These are phyloP conservation scores for Westerdykella aurantiaca DNA, from an alignment of 2,329 filamentous ascomycete genomes.

Conservation along the genomic window DNA sequence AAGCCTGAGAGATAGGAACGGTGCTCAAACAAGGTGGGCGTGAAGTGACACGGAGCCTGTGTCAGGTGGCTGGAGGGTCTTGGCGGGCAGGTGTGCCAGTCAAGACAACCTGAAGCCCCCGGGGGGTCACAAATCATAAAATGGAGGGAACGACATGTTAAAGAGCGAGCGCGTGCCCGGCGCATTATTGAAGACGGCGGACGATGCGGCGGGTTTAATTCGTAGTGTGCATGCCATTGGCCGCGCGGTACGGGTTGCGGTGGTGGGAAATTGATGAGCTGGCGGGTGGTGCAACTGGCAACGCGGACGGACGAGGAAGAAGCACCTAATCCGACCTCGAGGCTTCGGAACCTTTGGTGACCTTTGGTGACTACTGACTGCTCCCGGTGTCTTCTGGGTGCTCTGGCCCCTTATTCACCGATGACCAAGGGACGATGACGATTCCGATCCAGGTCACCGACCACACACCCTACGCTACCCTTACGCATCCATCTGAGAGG, in stretches of 20 bases:
- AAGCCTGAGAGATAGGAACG: not conserved
- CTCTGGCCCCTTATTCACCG: too few species aligned
- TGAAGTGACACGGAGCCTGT: slow-evolving; percentile 26
- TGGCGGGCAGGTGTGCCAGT: slow-evolving; percentile 2
- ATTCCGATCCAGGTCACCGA: too few species aligned
- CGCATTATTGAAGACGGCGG: not conserved
- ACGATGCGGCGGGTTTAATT: slow-evolving; percentile 7
- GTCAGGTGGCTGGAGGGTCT: slow-evolving; percentile 18
- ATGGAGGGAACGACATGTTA: not conserved
- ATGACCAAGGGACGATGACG: too few species aligned
- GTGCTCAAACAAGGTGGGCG: slow-evolving; percentile 26
- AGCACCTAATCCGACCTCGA: not conserved
- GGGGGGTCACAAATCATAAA: too few species aligned
- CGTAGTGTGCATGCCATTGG: slow-evolving; percentile 5
- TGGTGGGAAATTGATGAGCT: slow-evolving; percentile 6
- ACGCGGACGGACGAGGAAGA: not conserved
- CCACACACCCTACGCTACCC: too few species aligned
- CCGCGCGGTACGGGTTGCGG: not conserved
- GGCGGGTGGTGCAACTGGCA: not conserved
- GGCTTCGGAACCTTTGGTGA: too few species aligned
- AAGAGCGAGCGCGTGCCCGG: not conserved
- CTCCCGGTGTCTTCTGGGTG: too few species aligned
- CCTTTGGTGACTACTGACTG: too few species aligned
- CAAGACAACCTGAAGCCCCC: too few species aligned
- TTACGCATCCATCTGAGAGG: too few species aligned